Evolutionary conservation across 768 basidiomycete genomes (phyloP), one percentile per base, ranked within the genome.

Genomic region (Mycena alexandri): DNA sequence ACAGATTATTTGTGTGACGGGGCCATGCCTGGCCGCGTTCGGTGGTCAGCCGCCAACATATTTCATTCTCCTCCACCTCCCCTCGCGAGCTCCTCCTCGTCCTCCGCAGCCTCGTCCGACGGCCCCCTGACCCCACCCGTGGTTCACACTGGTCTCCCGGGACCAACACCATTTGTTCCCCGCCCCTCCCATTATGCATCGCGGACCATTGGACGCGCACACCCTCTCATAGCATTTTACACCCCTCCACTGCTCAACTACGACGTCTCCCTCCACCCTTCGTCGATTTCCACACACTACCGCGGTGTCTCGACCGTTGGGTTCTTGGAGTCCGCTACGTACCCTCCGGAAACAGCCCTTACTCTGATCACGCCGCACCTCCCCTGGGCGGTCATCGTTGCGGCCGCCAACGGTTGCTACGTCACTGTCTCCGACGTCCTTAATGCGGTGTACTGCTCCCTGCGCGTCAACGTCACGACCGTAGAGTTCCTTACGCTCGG

Each of bases 31-130:
- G 56, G 48, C 9, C 42, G 58, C 59, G 59, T 61, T 21, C 65
- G 54, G 22, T 61, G 61, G 19, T 48, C 65, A 22, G 19, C 24
- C 6, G 25, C 22, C 9, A 56, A 61, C 60, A 61, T 38, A 14
- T 67, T 67, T 52, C 59, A 67, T 38, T 67, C 65, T 2, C 63
- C 63, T 38, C 58, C 65, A 0, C 57, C 65, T 3, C 47, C 65
- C 1, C 65, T 55, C 14, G 41, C 46, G 19, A 47, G 43, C 11
- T 22, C 68, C 12, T 34, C 42, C 12, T 24, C 38, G 43, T 69
- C 63, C 16, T 69, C 63, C 5, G 9, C 44, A 6, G 41, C 25
- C 8, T 58, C 68, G 9, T 64, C 58, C 1, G 16, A 19, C 8
- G 58, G 52, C 5, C 52, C 54, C 1, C 34, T 42, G 24, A 63